Evolutionary conservation across 1,139 yeast genomes (phyloP).

Genomic region (Nakaseomyces uthaithaninus): DNA sequence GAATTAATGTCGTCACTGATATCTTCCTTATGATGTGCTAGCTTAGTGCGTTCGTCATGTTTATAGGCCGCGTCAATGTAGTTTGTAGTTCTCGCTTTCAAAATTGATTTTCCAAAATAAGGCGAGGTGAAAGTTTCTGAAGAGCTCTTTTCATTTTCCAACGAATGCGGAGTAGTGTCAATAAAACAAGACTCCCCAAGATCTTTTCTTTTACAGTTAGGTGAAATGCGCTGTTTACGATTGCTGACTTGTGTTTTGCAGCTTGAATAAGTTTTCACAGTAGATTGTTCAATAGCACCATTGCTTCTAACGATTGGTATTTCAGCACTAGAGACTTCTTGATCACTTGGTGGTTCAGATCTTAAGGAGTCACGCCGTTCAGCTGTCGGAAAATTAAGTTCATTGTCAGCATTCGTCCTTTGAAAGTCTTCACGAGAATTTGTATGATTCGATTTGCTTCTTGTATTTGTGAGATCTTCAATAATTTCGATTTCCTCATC

Average conservation of each 20-base stretch:
- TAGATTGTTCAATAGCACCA: background rate
- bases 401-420: too few species aligned
- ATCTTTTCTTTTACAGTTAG: background rate
- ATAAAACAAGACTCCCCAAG: too few species aligned
- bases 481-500: constrained; percentile 30
- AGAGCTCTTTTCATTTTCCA: background rate
- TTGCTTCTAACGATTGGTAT: too few species aligned
- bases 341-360: background rate
- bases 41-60: too few species aligned
- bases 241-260: too few species aligned
- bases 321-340: background rate
- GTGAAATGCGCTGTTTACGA: background rate
- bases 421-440: too few species aligned
- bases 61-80: background rate
- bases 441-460: too few species aligned
- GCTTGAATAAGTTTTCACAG: too few species aligned
- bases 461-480: constrained; percentile 14
- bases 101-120: constrained; percentile 14
- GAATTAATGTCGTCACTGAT: too few species aligned
- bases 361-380: background rate
- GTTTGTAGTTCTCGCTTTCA: constrained; percentile 10
- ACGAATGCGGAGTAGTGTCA: background rate
- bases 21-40: too few species aligned
- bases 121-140: constrained; percentile 10
- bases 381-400: background rate